Conservation (phyloP, 345 rosid species). For the Eucalyptus coolabah region DNA sequence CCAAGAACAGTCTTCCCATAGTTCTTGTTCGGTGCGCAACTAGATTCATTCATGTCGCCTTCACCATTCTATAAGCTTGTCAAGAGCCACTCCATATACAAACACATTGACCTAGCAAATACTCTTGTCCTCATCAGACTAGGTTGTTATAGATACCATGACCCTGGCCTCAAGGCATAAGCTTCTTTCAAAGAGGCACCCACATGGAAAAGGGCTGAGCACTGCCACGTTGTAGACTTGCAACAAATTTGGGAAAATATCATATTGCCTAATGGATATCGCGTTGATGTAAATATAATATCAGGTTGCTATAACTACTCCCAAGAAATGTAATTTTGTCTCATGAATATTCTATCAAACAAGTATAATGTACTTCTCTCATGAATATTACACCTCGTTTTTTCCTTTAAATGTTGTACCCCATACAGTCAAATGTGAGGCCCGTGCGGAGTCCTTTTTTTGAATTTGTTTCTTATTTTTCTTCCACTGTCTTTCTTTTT, state of each 20-base stretch:
- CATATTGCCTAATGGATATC: too few species aligned
- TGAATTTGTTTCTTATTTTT: too few species aligned
- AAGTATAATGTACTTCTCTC: too few species aligned
- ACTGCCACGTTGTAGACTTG: background rate
- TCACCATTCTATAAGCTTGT: background rate
- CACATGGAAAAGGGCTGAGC: background rate
- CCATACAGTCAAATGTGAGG: too few species aligned
- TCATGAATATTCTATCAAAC: background rate
- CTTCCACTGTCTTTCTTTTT: too few species aligned
- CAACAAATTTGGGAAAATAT: background rate
- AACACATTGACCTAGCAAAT: fast-evolving
- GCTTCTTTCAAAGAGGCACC: background rate
- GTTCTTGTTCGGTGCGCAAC: background rate
- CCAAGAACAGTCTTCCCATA: fast-evolving
- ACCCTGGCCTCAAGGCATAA: background rate
- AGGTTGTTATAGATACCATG: background rate
- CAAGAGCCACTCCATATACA: fast-evolving
- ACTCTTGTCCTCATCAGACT: fast-evolving
- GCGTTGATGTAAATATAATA: background rate
- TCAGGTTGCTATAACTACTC: background rate
- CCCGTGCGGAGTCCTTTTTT: too few species aligned
- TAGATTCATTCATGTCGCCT: background rate
- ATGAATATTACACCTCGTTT: too few species aligned
- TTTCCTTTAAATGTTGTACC: too few species aligned
- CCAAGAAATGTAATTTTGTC: background rate